Percentiles rank a stretch among this genome's conserved stretches.
phyloP scores from a whole-genome alignment of 176 grass and related monocot genomes.

The Melocanna baccifera region DNA sequence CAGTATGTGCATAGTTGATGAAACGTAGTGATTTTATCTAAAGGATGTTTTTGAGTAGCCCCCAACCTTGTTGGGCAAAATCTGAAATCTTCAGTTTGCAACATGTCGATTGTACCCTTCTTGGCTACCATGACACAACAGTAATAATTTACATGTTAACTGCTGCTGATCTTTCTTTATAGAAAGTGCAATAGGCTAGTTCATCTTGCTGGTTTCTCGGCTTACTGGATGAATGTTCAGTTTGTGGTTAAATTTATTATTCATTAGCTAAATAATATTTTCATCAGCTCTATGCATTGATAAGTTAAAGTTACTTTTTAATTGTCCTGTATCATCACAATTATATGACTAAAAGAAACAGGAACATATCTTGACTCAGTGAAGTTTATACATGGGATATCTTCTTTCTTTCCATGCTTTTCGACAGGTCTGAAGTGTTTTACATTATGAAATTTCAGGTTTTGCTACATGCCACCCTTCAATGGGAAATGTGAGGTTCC shows the following conservation, averaged over 20 bases:
- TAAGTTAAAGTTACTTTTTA: neutral
- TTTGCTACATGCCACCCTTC: slow-evolving; percentile 81
- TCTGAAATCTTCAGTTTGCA: slow-evolving; percentile 1
- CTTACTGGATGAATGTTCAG: neutral
- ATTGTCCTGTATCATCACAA: neutral
- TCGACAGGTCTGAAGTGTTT: slow-evolving; percentile 19
- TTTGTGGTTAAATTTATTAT: slow-evolving; percentile 5
- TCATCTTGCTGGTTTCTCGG: neutral
- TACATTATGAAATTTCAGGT: slow-evolving; percentile 46
- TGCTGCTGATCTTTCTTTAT: neutral
- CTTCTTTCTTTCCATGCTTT: neutral
- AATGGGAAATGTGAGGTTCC: slow-evolving; percentile 59
- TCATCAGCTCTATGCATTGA: neutral
- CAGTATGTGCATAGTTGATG: neutral
- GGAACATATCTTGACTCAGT: slow-evolving; percentile 25
- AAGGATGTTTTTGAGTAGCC: neutral
- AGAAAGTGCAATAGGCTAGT: neutral
- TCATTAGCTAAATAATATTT: slow-evolving; percentile 3
- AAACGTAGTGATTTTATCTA: neutral
- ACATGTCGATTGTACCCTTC: neutral
- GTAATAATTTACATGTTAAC: neutral
- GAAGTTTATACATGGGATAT: slow-evolving; percentile 7
- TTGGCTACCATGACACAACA: neutral
- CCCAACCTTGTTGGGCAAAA: neutral
- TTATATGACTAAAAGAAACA: slow-evolving; percentile 4